These are phyloP conservation scores for Venturia asperata DNA, from an alignment of 2,329 filamentous ascomycete genomes.

Conservation along the genomic window DNA sequence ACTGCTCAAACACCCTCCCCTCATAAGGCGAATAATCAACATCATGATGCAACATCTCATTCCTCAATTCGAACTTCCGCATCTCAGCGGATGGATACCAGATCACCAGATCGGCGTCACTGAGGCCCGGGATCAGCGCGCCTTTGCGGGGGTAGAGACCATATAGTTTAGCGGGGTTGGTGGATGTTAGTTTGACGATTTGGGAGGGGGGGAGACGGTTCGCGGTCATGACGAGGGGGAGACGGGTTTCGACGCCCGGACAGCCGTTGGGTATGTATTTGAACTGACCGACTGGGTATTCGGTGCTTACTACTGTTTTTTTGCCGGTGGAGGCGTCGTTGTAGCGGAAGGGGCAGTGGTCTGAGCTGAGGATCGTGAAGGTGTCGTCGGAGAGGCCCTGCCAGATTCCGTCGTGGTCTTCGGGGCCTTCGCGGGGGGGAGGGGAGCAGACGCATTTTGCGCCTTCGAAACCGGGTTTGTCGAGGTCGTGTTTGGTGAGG, in stretches of 20 bases:
- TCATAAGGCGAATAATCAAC: constrained; percentile 59
- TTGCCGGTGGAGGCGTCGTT: constrained; percentile 43
- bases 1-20: constrained; percentile 49
- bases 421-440: constrained; percentile 41
- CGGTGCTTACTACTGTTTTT: constrained; percentile 41
- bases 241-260: constrained; percentile 51
- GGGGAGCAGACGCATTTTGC: constrained; percentile 51
- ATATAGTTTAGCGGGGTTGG: constrained; percentile 53
- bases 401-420: constrained; percentile 48
- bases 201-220: constrained; percentile 39
- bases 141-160: constrained; percentile 49
- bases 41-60: constrained; percentile 52
- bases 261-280: constrained; percentile 53
- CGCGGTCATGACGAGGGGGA: constrained; percentile 39
- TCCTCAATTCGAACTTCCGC: constrained; percentile 41
- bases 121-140: constrained; percentile 42
- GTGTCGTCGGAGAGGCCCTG: constrained; percentile 45
- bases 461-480: constrained; percentile 47
- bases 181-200: constrained; percentile 49
- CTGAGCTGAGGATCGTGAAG: constrained; percentile 45
- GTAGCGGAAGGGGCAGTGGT: constrained; percentile 46
- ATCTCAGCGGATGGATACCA: constrained; percentile 47
- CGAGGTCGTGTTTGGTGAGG: constrained; percentile 45
- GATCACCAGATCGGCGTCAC: constrained; percentile 51
- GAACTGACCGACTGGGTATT: constrained; percentile 43